Conservation (phyloP, 306 rosid species). For the Benincasa hispida region DNA sequence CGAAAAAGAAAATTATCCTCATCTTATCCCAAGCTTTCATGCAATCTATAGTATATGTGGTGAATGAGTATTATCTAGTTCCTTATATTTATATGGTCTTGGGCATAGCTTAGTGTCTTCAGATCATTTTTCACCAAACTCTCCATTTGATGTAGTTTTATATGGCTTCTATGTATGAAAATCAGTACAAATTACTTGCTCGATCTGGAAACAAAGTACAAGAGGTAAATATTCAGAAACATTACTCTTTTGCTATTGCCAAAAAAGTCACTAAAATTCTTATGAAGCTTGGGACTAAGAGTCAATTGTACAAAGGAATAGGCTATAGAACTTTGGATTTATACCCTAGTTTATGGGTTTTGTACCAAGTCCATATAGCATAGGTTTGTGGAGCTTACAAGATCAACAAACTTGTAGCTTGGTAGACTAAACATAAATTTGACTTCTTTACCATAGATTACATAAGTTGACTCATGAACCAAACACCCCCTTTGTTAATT, state of each 20-base stretch:
- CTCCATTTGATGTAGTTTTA: conserved; percentile 46
- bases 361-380: too few species aligned
- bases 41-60: not conserved
- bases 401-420: not conserved
- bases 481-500: not conserved
- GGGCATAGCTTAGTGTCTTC: not conserved
- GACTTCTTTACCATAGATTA: not conserved
- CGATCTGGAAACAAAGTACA: conserved; percentile 80
- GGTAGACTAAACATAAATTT: not conserved
- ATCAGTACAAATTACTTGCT: conserved; percentile 89
- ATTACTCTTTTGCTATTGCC: not conserved
- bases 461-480: not conserved
- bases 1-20: not conserved
- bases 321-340: not conserved
- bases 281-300: not conserved
- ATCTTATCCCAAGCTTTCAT: not conserved
- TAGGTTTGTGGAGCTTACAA: not conserved
- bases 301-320: not conserved
- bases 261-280: not conserved
- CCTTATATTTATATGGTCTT: not conserved
- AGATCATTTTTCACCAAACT: not conserved
- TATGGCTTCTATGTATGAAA: conserved; percentile 90
- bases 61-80: not conserved
- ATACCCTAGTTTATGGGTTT: not conserved
- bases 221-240: conserved; percentile 44